Conservation (phyloP, 495 filamentous ascomycete species). For the Podospora bellae-mahoneyi region DNA sequence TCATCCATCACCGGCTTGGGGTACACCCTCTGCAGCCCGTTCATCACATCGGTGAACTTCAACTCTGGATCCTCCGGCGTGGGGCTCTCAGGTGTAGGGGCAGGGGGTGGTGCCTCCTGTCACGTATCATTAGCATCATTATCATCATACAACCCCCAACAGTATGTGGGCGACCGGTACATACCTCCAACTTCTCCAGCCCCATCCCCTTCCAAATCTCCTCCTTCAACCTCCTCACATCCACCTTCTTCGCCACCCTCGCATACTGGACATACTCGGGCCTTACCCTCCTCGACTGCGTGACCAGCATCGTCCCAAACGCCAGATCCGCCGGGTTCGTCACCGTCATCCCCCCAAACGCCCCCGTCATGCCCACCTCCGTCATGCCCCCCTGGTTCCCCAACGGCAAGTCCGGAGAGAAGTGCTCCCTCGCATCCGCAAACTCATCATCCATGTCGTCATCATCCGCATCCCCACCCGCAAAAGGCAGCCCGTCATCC, state of each 20-base stretch:
- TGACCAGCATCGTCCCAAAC: conserved; percentile 92
- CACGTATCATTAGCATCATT: conserved; percentile 25
- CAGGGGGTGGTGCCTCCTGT: conserved; percentile 4
- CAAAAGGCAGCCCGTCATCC: conserved; percentile 81
- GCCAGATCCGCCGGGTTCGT: conserved; percentile 56
- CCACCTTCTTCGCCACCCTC: conserved; percentile 97
- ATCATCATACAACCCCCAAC: neutral
- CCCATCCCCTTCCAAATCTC: conserved; percentile 93
- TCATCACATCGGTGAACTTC: conserved; percentile 89
- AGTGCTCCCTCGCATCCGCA: conserved; percentile 85
- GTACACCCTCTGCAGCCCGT: conserved; percentile 80
- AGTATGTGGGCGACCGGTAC: conserved; percentile 17
- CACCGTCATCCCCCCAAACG: conserved; percentile 47
- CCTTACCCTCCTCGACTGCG: conserved; percentile 71
- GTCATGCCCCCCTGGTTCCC: conserved; percentile 32
- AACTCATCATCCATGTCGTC: conserved; percentile 70
- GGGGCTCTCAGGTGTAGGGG: conserved; percentile 25
- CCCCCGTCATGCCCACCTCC: conserved; percentile 45
- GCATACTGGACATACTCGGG: conserved; percentile 98
- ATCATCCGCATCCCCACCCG: conserved; percentile 68
- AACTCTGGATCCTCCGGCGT: conserved; percentile 46
- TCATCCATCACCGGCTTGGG: conserved; percentile 79
- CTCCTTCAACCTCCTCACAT: conserved; percentile 88
- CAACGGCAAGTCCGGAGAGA: conserved; percentile 66
- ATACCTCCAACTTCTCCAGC: conserved; percentile 49